Conservation (phyloP, 352 stramenopile species). For the Peronospora farinosa region DNA sequence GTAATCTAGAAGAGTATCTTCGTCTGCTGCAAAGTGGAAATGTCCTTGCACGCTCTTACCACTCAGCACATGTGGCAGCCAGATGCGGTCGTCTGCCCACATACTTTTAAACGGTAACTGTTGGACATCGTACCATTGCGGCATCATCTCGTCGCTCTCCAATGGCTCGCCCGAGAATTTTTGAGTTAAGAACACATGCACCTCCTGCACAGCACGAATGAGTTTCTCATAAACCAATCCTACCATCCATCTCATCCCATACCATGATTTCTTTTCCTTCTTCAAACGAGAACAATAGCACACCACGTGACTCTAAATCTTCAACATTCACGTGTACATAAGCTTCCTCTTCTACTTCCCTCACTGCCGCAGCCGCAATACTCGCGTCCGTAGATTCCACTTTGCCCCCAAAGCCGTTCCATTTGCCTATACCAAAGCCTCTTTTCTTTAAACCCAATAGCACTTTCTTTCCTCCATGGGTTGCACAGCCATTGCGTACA, state of each 20-base stretch:
- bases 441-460: conserved; percentile 87
- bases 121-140: conserved; percentile 62
- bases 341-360: conserved; percentile 68
- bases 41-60: conserved; percentile 60
- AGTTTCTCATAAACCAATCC: background rate
- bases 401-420: conserved; percentile 90
- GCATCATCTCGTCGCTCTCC: conserved; percentile 88
- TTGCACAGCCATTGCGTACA: conserved; percentile 23
- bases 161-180: conserved; percentile 57
- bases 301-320: conserved; percentile 31
- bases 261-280: conserved; percentile 53
- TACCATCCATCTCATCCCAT: conserved; percentile 1
- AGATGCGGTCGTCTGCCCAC: conserved; percentile 83
- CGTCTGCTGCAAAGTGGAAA: conserved; percentile 69
- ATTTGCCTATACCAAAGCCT: conserved; percentile 85
- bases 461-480: conserved; percentile 25
- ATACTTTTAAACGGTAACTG: conserved; percentile 78
- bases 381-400: conserved; percentile 67
- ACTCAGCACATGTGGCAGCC: conserved; percentile 69
- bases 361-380: conserved; percentile 45
- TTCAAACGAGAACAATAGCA: conserved; percentile 65
- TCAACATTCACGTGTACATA: conserved; percentile 38
- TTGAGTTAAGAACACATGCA: conserved; percentile 76
- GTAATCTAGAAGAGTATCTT: conserved; percentile 60
- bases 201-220: conserved; percentile 34